Evolutionary conservation across 2,329 filamentous ascomycete genomes (phyloP).

Genomic region (Gnomoniopsis sp.): DNA sequence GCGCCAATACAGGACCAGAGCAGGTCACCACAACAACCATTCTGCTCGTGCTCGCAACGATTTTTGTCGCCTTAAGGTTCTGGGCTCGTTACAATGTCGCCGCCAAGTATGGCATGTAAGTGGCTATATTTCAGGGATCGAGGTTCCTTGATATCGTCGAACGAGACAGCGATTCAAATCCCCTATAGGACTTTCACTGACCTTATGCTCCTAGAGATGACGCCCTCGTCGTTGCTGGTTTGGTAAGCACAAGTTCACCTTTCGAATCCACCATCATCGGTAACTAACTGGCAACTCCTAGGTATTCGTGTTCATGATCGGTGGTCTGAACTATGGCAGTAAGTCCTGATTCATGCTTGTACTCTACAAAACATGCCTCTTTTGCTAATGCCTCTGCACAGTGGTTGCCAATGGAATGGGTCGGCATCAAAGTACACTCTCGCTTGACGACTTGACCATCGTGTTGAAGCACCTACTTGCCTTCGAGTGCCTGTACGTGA

Average conservation of each 20-base stretch:
- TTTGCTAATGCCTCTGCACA: not conserved
- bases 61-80: slow-evolving; percentile 16
- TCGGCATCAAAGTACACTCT: slow-evolving; percentile 5
- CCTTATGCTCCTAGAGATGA: slow-evolving; percentile 10
- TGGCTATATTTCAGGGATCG: too few relatives aligned
- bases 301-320: slow-evolving; percentile 10
- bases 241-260: slow-evolving; percentile 1
- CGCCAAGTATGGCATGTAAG: slow-evolving; percentile 5
- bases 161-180: not conserved
- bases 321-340: slow-evolving; percentile 19
- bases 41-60: slow-evolving; percentile 15
- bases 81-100: slow-evolving; percentile 15
- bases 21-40: slow-evolving; percentile 12
- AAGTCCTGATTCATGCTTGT: not conserved
- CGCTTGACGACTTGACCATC: slow-evolving; percentile 17
- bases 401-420: slow-evolving; percentile 20
- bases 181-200: not conserved
- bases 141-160: not conserved
- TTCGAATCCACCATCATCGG: not conserved
- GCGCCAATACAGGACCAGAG: slow-evolving; percentile 1
- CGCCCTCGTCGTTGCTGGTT: slow-evolving; percentile 11
- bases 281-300: slow-evolving; percentile 4
- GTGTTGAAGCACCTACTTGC: slow-evolving; percentile 20
- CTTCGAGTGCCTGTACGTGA: slow-evolving; percentile 19
- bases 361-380: not conserved